Base-by-base conservation (phyloP, 1,139 yeast genomes). In the Scheffersomyces quercinus region DNA sequence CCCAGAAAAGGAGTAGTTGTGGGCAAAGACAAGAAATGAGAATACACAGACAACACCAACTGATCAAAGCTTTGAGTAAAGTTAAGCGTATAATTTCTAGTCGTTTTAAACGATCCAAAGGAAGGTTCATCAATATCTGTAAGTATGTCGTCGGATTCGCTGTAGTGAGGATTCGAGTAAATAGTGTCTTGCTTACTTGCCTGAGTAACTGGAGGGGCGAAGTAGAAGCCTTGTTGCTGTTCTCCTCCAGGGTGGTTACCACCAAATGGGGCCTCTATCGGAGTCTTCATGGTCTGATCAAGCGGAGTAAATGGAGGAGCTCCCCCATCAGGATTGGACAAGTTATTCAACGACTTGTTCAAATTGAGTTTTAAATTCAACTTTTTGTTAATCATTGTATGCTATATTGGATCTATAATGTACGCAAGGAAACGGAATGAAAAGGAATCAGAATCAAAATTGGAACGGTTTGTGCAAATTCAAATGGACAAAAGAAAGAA, bases 1-100 rank as follows among this genome's bases (percentile, higher is more conserved):
- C 79, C 79, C 58, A 67, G 66, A 47, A 73, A 73, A 9, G 79
- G 79, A 5, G 78, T 73, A 3, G 78, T 73, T 11, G 79, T 73
- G 34, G 79, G 79, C 43, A 68, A 63, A 28, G 72, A 61, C 42
- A 73, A 58, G 31, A 72, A 59, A 39, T 67, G 62, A 28, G 66
- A 58, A 53, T 73, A 73, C 4, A 68, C 53, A 13, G 65, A 50
- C 62, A 70, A 53, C 11, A 73, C 64, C 41, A 73, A 56, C 51
- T 64, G 70, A 49, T 73, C 79, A 47, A 73, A 73, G 11, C 41
- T 50, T 9, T 64, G 58, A 8, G 73, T 71, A 51, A 73, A 73
- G 39, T 57, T 56, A 28, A 73, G 54, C 24, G 75, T 56, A 48
- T 71, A 73, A 44, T 56, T 63, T 38, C 64, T 62, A 31, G 63